Evolutionary conservation across 2,329 filamentous ascomycete species (phyloP).

Genomic region (Epichloe bromicola): DNA sequence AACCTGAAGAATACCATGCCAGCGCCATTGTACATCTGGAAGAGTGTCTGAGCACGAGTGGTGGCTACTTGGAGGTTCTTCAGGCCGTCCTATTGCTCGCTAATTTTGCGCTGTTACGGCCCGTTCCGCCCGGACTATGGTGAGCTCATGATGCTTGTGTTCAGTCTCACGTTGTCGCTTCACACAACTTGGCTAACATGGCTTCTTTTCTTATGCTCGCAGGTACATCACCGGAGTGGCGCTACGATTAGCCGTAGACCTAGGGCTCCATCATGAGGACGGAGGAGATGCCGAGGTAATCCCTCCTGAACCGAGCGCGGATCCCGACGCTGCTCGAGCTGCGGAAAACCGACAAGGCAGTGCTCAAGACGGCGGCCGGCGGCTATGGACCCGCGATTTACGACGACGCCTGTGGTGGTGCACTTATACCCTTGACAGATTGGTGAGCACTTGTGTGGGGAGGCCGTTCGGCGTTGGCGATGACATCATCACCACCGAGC

Average conservation of each 20-base stretch:
- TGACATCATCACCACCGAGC: constrained; percentile 89
- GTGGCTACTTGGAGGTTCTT: constrained; percentile 82
- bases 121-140: constrained; percentile 88
- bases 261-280: constrained; percentile 88
- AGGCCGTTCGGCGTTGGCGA: constrained; percentile 92
- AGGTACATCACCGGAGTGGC: constrained; percentile 91
- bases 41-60: constrained; percentile 69
- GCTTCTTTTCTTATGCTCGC: not conserved
- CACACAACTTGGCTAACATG: not conserved
- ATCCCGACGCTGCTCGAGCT: constrained; percentile 14
- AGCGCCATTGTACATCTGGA: constrained; percentile 88
- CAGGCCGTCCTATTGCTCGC: constrained; percentile 87
- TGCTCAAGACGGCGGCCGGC: constrained; percentile 45
- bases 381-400: constrained; percentile 77
- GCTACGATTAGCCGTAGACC: constrained; percentile 76
- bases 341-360: constrained; percentile 13
- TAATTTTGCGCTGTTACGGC: constrained; percentile 79
- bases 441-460: constrained; percentile 88
- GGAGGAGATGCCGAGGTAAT: constrained; percentile 51
- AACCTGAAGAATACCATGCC: constrained; percentile 92
- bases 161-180: no score
- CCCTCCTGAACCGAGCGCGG: constrained; percentile 29
- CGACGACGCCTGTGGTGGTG: constrained; percentile 91
- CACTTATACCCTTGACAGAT: constrained; percentile 86
- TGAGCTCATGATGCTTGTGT: constrained; percentile 16